Percentiles rank a stretch among this genome's conserved stretches.
phyloP scores from a whole-genome alignment of 176 grass and related monocot species.

The Urochloa ruziziensis region DNA sequence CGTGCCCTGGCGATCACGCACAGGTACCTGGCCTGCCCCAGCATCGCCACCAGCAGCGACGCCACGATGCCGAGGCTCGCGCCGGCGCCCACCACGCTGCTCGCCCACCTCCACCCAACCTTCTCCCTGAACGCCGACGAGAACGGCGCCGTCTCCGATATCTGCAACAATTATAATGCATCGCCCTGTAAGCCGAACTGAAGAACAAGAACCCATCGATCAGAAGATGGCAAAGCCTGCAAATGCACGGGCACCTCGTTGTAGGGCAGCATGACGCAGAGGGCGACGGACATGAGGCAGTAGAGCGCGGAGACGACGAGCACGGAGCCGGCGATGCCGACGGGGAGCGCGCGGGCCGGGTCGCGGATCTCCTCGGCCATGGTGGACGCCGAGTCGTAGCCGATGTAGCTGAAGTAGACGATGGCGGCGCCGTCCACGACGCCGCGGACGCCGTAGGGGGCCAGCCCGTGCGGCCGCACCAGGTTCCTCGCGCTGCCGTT shows the following conservation, averaged over 20 bases:
- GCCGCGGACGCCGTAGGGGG: constrained; percentile 67
- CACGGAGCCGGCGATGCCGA: constrained; percentile 83
- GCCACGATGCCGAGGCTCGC: constrained; percentile 87
- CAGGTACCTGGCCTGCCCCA: constrained; percentile 91
- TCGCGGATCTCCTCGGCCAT: constrained; percentile 94
- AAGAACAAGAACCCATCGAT: not conserved
- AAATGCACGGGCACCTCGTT: constrained; percentile 40
- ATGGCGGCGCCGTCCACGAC: constrained; percentile 81
- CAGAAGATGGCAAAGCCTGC: not conserved
- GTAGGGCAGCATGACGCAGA: constrained; percentile 86
- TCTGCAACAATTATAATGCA: constrained; percentile 45
- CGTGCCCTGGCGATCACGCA: constrained; percentile 87
- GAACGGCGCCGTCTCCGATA: constrained; percentile 64
- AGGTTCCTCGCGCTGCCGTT: constrained; percentile 66
- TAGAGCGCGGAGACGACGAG: constrained; percentile 71
- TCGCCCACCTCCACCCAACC: constrained; percentile 72
- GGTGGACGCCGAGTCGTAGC: constrained; percentile 93
- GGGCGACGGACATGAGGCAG: constrained; percentile 89
- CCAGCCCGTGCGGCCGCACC: constrained; percentile 57
- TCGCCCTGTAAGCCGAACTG: not conserved
- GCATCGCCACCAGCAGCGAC: constrained; percentile 86
- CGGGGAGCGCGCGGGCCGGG: constrained; percentile 70
- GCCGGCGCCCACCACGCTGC: constrained; percentile 70
- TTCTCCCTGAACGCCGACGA: constrained; percentile 70
- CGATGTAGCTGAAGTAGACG: constrained; percentile 98